Percentiles rank a stretch among this genome's conserved stretches.
phyloP scores from a whole-genome alignment of 257 asterid genomes.

The Solanum paucissectum region DNA sequence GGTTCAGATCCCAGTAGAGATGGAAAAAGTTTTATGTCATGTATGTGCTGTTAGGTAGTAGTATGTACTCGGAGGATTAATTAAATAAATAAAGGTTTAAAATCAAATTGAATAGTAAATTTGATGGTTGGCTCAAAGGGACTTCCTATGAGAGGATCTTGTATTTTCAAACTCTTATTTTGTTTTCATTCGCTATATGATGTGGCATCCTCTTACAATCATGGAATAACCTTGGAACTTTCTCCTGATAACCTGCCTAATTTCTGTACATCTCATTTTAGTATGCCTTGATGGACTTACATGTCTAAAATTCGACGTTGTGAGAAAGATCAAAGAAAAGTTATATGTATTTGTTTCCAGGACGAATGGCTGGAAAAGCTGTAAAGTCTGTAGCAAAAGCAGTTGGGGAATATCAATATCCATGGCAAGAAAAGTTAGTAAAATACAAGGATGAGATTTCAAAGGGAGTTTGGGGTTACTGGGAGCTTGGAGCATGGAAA shows the following conservation, averaged over 20 bases:
- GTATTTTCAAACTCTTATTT: neutral
- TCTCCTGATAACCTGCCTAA: neutral
- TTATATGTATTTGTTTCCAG: neutral
- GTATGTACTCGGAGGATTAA: neutral
- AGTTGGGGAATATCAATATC: neutral
- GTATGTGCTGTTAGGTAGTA: neutral
- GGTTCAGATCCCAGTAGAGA: neutral
- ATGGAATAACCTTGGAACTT: neutral
- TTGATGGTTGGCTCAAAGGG: neutral
- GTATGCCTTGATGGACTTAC: neutral
- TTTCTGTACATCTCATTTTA: neutral
- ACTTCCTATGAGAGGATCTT: neutral
- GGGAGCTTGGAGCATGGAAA: slow-evolving; percentile 97
- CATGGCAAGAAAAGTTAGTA: slow-evolving; percentile 65
- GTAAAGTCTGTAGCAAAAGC: neutral
- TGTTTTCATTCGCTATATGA: neutral
- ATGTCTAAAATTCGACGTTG: neutral
- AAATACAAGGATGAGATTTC: slow-evolving; percentile 65
- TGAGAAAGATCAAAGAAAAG: neutral
- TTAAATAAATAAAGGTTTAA: neutral
- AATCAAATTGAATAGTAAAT: neutral
- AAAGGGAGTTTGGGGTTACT: slow-evolving; percentile 94
- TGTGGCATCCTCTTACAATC: neutral
- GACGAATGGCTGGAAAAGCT: neutral
- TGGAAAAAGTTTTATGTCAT: neutral